Evolutionary conservation across 23 red algal species (phyloP).

Genomic region (Pyropia yezoensis): DNA sequence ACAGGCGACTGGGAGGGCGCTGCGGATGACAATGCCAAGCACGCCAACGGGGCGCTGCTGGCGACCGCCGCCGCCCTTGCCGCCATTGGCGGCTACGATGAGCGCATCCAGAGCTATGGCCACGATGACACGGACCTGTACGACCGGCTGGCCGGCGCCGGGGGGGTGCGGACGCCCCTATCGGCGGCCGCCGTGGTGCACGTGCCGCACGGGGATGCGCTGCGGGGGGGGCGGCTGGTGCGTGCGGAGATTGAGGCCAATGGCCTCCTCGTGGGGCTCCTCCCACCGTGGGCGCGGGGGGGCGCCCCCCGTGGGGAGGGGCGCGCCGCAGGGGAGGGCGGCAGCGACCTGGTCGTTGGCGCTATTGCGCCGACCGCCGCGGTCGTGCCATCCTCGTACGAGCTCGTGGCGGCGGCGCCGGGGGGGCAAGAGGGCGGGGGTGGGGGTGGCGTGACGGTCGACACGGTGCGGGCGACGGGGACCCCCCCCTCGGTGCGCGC

Average conservation of each 20-base stretch:
- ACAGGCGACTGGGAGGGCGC: slow-evolving; percentile 46
- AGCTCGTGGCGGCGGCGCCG: too few species aligned
- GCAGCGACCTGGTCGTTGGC: too few species aligned
- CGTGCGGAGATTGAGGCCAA: slow-evolving; percentile 65
- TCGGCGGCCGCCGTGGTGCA: slow-evolving; percentile 28
- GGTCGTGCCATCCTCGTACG: too few species aligned
- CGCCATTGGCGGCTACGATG: slow-evolving; percentile 54
- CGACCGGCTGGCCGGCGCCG: slow-evolving; percentile 13
- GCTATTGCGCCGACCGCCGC: too few species aligned
- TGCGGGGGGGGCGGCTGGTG: slow-evolving; percentile 32
- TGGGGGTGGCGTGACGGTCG: too few species aligned
- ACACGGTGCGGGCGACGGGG: background rate
- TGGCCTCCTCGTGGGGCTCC: slow-evolving; percentile 29
- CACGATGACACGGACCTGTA: slow-evolving; percentile 77
- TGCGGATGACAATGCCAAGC: slow-evolving; percentile 50
- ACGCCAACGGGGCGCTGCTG: slow-evolving; percentile 62
- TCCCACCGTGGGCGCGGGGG: slow-evolving; percentile 15
- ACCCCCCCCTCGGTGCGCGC: background rate
- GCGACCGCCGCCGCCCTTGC: slow-evolving; percentile 10
- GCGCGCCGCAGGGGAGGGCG: background rate
- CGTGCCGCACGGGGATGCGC: slow-evolving; percentile 42
- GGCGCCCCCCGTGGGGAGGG: background rate
- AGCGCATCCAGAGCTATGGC: slow-evolving; percentile 70
- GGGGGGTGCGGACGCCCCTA: slow-evolving; percentile 24
- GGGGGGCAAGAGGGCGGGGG: too few species aligned